phyloP scores from a whole-genome alignment of 495 filamentous ascomycete genomes.

The Penicillium parvum region DNA sequence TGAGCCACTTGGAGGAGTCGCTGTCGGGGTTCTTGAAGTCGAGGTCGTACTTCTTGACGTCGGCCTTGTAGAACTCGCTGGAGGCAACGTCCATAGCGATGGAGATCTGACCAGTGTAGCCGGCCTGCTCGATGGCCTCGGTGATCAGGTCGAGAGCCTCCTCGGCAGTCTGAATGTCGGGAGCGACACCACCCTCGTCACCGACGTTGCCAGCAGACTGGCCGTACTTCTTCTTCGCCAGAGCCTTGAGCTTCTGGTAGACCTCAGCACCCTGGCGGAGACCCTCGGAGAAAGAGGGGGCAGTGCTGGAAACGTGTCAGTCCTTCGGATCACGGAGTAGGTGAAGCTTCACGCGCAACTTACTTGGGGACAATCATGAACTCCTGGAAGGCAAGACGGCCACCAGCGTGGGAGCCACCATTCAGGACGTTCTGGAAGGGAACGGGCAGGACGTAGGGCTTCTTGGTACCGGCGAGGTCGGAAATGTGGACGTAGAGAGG shows the following conservation, averaged over 20 bases:
- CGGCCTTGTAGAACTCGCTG: constrained; percentile 98
- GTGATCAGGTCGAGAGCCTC: constrained; percentile 97
- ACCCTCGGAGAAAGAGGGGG: constrained; percentile 87
- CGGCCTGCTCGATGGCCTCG: constrained; percentile 87
- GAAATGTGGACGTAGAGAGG: constrained; percentile 98
- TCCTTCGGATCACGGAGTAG: not conserved
- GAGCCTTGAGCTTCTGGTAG: constrained; percentile 94
- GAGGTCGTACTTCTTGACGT: constrained; percentile 97
- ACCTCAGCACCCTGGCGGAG: constrained; percentile 94
- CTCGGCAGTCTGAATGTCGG: constrained; percentile 93
- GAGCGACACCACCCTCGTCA: constrained; percentile 99
- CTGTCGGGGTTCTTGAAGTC: constrained; percentile 95
- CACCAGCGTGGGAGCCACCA: constrained; percentile 98
- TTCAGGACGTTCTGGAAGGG: constrained; percentile 99
- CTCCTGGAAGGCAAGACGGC: constrained; percentile 98
- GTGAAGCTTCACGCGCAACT: no score
- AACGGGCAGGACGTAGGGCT: constrained; percentile 98
- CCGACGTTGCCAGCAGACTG: constrained; percentile 97
- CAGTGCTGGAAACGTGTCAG: constrained; percentile 37
- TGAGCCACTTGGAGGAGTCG: constrained; percentile 94
- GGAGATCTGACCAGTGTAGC: constrained; percentile 90
- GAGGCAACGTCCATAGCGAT: constrained; percentile 99
- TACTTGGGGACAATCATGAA: constrained; percentile 99
- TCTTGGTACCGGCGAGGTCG: constrained; percentile 98
- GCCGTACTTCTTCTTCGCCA: constrained; percentile 99